Evolutionary conservation across 441 rosid species (phyloP).

Genomic region (Iberis amara): DNA sequence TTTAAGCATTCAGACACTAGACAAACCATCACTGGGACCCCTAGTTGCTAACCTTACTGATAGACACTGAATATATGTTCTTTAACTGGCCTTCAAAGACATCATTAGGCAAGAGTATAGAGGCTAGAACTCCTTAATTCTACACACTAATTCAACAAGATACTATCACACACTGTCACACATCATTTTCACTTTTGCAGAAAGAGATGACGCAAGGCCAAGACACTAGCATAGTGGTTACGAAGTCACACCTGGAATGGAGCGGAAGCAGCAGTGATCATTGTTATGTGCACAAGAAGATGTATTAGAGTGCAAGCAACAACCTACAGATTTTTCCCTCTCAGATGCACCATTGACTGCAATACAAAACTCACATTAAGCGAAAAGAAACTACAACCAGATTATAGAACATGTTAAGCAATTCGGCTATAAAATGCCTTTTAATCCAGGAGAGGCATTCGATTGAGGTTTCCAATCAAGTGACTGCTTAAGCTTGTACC

Average conservation of each 20-base stretch:
- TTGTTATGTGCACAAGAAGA: constrained; percentile 53
- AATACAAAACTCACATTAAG: constrained; percentile 9
- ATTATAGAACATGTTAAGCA: neutral
- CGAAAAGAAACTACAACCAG: neutral
- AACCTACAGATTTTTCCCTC: constrained; percentile 43
- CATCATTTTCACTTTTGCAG: too few species aligned
- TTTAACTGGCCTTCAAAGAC: too few species aligned
- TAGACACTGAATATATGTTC: constrained; percentile 1
- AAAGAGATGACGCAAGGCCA: too few species aligned
- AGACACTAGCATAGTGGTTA: neutral
- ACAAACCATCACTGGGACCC: neutral
- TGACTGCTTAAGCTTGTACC: constrained; percentile 78
- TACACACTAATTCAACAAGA: too few species aligned
- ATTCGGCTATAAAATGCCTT: constrained; percentile 31
- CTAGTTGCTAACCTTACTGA: constrained; percentile 1
- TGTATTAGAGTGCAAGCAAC: constrained; percentile 47
- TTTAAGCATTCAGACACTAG: constrained; percentile 2
- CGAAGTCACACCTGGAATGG: constrained; percentile 48
- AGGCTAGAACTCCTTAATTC: too few species aligned
- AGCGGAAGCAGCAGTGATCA: constrained; percentile 55
- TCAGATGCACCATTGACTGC: constrained; percentile 55
- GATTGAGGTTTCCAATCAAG: constrained; percentile 50
- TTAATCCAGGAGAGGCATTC: constrained; percentile 35
- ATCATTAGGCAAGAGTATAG: neutral
- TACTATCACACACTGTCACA: too few species aligned